phyloP scores from a whole-genome alignment of 2,329 filamentous ascomycete species.

The Aspergillus floridensis region DNA sequence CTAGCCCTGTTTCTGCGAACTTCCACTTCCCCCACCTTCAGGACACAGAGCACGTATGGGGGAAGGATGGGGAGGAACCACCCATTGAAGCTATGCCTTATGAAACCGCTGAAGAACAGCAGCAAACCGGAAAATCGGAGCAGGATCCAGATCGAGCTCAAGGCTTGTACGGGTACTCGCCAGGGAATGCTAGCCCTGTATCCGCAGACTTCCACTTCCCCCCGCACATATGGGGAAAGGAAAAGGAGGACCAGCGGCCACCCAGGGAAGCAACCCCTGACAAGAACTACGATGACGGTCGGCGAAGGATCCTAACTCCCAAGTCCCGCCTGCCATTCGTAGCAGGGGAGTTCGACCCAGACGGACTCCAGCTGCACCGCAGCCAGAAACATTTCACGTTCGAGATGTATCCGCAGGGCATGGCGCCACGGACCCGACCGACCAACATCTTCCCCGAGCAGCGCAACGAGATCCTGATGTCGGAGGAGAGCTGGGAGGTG shows the following conservation, averaged over 20 bases:
- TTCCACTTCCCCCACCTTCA: neutral
- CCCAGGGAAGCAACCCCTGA: too few species aligned
- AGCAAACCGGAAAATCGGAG: neutral
- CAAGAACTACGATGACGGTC: too few species aligned
- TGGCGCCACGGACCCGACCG: conserved; percentile 16
- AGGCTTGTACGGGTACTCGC: too few species aligned
- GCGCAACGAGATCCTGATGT: conserved; percentile 15
- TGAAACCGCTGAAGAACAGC: neutral
- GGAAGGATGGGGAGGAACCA: neutral
- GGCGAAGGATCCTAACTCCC: neutral
- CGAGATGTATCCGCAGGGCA: conserved; percentile 11
- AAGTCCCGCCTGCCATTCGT: neutral
- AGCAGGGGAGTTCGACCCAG: neutral
- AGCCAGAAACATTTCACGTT: conserved; percentile 15
- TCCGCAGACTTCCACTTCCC: too few species aligned
- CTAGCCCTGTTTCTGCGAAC: neutral
- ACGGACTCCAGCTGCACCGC: neutral
- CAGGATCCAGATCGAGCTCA: too few species aligned
- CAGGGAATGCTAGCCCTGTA: too few species aligned
- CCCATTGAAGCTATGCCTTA: neutral
- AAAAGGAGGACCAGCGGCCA: too few species aligned
- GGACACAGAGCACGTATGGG: too few species aligned
- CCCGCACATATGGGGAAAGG: too few species aligned
- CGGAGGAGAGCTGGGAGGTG: conserved; percentile 12
- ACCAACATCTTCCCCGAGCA: conserved; percentile 22